These are phyloP conservation scores for Fibroporia radiculosa DNA, from an alignment of 768 basidiomycete species.

Conservation along the genomic window DNA sequence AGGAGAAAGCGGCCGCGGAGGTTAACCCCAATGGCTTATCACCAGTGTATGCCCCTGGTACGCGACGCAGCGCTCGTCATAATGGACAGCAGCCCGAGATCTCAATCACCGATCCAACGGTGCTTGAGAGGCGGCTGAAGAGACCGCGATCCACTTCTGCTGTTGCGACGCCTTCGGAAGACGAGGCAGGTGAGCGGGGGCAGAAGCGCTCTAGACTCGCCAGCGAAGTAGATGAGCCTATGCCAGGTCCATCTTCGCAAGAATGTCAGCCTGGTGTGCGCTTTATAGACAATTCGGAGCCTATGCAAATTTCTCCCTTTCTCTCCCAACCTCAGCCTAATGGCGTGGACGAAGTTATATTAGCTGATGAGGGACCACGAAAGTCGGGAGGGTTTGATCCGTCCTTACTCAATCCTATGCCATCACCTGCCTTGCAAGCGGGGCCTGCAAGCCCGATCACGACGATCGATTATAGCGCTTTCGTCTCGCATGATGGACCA, in stretches of 20 bases:
- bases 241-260: conserved; percentile 29
- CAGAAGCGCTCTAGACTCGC: conserved; percentile 50
- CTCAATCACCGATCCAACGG: conserved; percentile 53
- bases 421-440: conserved; percentile 12
- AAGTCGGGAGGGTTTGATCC: conserved; percentile 41
- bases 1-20: conserved; percentile 20
- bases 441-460: conserved; percentile 5
- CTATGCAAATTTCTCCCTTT: conserved; percentile 9
- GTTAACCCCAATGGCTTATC: conserved; percentile 22
- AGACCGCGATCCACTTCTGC: conserved; percentile 55
- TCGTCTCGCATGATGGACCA: conserved; percentile 4
- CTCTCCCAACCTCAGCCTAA: conserved; percentile 4
- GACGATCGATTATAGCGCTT: conserved; percentile 8
- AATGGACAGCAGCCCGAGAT: conserved; percentile 70
- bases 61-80: conserved; percentile 63
- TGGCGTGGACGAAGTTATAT: not conserved
- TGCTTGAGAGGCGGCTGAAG: conserved; percentile 70
- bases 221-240: conserved; percentile 32
- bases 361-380: conserved; percentile 11
- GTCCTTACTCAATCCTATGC: conserved; percentile 45
- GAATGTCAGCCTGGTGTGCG: conserved; percentile 37
- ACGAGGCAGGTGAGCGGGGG: conserved; percentile 41
- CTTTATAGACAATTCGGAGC: conserved; percentile 33
- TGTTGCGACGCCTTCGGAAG: conserved; percentile 43
- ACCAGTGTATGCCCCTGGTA: conserved; percentile 36